Evolutionary conservation across 108 stramenopile genomes (phyloP).

Genomic region (Cyclotella sp.): DNA sequence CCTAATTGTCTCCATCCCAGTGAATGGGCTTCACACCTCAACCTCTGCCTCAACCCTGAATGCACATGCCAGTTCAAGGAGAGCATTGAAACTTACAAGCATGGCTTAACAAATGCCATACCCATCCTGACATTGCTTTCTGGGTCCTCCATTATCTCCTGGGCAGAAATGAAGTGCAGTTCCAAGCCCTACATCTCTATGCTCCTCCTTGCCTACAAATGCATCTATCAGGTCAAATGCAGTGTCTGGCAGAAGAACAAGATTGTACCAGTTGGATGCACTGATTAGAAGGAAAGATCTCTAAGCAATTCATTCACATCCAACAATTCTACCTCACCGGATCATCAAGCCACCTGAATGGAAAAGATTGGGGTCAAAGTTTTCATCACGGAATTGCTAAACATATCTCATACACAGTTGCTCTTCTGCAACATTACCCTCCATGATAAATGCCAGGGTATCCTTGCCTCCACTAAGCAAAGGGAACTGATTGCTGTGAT

Average conservation of each 20-base stretch:
- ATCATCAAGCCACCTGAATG: background rate
- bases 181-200: background rate
- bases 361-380: background rate
- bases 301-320: background rate
- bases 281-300: background rate
- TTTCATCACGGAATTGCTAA: background rate
- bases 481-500: background rate
- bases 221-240: background rate
- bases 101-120: background rate
- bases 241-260: background rate
- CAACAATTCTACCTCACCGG: background rate
- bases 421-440: slow-evolving; percentile 16
- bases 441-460: background rate
- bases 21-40: background rate
- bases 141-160: background rate
- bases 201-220: background rate
- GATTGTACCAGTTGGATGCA: background rate
- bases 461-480: no score
- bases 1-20: background rate
- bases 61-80: background rate
- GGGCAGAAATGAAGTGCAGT: background rate
- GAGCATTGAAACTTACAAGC: background rate
- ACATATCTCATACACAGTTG: slow-evolving; percentile 17
- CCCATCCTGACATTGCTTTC: background rate
- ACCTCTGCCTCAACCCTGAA: background rate